phyloP scores from a whole-genome alignment of 192 early-diverging fungal genomes.

The Powellomyces hirtus region DNA sequence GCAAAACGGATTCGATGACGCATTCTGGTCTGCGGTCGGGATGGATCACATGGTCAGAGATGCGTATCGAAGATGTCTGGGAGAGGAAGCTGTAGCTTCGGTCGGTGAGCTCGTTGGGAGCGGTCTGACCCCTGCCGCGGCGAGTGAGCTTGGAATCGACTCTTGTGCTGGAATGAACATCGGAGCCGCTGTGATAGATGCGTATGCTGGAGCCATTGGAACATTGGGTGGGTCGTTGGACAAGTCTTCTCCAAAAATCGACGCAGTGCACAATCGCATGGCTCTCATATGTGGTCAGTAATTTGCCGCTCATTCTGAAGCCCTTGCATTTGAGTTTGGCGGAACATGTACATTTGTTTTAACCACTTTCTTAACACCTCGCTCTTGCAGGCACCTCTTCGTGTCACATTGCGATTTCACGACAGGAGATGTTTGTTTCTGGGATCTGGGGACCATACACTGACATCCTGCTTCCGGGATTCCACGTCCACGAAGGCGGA shows the following conservation, averaged over 20 bases:
- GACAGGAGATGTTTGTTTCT: conserved; percentile 52
- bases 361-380: not conserved
- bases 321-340: no score
- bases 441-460: conserved; percentile 69
- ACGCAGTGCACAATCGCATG: conserved; percentile 29
- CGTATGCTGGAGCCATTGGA: conserved; percentile 55
- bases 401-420: conserved; percentile 64
- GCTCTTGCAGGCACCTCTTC: conserved; percentile 52
- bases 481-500: conserved; percentile 67
- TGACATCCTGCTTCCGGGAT: conserved; percentile 52
- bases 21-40: conserved; percentile 55
- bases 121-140: conserved; percentile 51
- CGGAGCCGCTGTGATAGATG: conserved; percentile 69
- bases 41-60: conserved; percentile 50
- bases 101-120: conserved; percentile 54
- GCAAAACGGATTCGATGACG: conserved; percentile 52
- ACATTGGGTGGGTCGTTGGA: conserved; percentile 6
- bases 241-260: not conserved
- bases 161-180: conserved; percentile 47
- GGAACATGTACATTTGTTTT: no score
- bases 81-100: conserved; percentile 34
- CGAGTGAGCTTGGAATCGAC: conserved; percentile 53
- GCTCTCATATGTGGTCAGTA: conserved; percentile 64
- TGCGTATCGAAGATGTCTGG: conserved; percentile 39
- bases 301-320: not conserved